phyloP scores from a whole-genome alignment of 2,329 filamentous ascomycete species.

The Neurospora sp. region DNA sequence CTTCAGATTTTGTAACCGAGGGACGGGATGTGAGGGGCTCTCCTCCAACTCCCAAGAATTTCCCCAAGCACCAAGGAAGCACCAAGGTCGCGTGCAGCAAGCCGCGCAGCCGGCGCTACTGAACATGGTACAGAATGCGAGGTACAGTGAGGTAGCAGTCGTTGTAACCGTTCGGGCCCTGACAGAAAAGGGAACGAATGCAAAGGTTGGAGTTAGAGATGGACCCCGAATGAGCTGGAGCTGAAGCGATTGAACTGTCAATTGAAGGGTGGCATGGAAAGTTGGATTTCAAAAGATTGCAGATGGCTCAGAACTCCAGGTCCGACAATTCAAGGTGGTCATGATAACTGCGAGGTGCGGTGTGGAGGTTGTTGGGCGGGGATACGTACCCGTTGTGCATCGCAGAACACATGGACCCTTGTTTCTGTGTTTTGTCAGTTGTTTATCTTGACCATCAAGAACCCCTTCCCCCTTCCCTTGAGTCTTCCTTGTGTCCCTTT shows the following conservation, averaged over 20 bases:
- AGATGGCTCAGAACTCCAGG: neutral
- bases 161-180: neutral
- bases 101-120: neutral
- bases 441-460: neutral
- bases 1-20: neutral
- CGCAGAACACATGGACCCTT: neutral
- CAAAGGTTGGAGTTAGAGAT: neutral
- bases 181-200: neutral
- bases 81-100: neutral
- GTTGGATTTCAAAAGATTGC: neutral
- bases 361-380: neutral
- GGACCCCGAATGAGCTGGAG: neutral
- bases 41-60: neutral
- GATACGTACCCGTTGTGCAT: neutral
- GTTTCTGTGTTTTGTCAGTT: neutral
- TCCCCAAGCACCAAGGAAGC: neutral
- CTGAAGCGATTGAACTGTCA: neutral
- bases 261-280: neutral
- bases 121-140: neutral
- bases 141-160: neutral
- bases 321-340: neutral
- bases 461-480: neutral
- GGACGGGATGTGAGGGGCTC: neutral
- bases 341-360: neutral
- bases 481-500: neutral